Conservation (phyloP, 345 rosid genomes). For the Sapria himalayana region DNA sequence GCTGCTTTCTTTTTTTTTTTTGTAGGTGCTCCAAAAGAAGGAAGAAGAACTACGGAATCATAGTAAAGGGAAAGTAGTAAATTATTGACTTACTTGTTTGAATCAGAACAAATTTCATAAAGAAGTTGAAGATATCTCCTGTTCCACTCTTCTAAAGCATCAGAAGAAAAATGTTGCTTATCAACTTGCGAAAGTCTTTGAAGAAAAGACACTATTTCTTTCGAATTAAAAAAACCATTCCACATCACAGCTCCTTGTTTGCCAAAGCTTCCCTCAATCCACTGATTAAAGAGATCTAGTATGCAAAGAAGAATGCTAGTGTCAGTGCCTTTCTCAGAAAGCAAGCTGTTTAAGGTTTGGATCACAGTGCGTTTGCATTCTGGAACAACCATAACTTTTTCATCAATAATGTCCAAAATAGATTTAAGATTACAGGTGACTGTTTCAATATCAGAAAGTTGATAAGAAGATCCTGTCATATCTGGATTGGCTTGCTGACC, state of each 20-base stretch:
- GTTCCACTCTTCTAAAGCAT: slow-evolving; percentile 79
- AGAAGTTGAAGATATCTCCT: slow-evolving; percentile 83
- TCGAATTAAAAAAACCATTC: slow-evolving; percentile 36
- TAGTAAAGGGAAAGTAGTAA: too few species aligned
- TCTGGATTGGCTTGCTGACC: slow-evolving; percentile 81
- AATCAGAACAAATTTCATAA: slow-evolving; percentile 73
- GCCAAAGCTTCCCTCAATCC: slow-evolving; percentile 69
- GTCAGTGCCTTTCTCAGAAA: slow-evolving; percentile 86
- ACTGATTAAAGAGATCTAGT: slow-evolving; percentile 68
- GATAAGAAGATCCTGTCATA: slow-evolving; percentile 71
- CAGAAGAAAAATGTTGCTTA: slow-evolving; percentile 48
- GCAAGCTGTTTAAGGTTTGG: slow-evolving; percentile 57
- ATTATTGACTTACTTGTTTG: slow-evolving; percentile 36
- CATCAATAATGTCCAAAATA: slow-evolving; percentile 62
- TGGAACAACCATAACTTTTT: slow-evolving; percentile 63
- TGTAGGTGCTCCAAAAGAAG: too few species aligned
- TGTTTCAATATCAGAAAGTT: slow-evolving; percentile 65
- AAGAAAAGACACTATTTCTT: slow-evolving; percentile 70
- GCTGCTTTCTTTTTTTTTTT: too few species aligned
- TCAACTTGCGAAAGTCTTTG: slow-evolving; percentile 82
- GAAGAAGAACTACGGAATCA: too few species aligned
- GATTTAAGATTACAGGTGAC: slow-evolving; percentile 64
- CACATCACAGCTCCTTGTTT: slow-evolving; percentile 38
- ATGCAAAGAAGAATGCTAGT: slow-evolving; percentile 80
- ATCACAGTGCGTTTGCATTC: slow-evolving; percentile 75